Evolutionary conservation across 306 rosid species (phyloP), one percentile per base, ranked within the genome.

Genomic region (Quillaja saponaria): DNA sequence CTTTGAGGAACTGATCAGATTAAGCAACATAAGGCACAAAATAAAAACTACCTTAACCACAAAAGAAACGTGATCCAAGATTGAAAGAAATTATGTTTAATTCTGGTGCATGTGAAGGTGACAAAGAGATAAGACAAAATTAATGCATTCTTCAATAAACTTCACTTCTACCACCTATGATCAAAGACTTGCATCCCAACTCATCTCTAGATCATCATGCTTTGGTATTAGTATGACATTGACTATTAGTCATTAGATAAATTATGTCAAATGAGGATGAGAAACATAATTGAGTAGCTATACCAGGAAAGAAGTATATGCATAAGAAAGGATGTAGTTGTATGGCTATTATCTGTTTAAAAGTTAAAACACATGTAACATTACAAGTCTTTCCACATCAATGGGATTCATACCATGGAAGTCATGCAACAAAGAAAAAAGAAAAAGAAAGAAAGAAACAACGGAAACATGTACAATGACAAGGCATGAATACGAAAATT

Each of bases 81-180:
- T 14, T 58, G 49, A 52, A 55, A 47, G 33, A 49, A 60, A 54
- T 50, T 33, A 57, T 40, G 39, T 8, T 60, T 16, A 31, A n/a
- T n/a, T 59, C 60, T 13, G 8, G 8, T n/a, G 6, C 41, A 6
- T 33, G 21, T n/a, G 14, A 42, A 55, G 15, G 8, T 6, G 17
- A 34, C 19, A 21, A 50, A 50, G 21, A 3, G 20, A 49, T 17
- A 19, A 2, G 28, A 8, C 17, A 17, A 49, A 3, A 10, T 5
- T 10, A 13, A 51, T 37, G 50, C 50, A 38, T 76, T 58, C 76
- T 64, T 49, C 52, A 59, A 34, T 54, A 68, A 60, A 17, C 45
- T 34, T 47, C 44, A 21, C 40, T 42, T 66, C 57, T 46, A 25
- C 3, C 3, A 25, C 31, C 31, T 28, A 55, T 20, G 44, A 25